Base-by-base conservation (phyloP, 2,329 filamentous ascomycete species). In the Neofusicoccum parvum region DNA sequence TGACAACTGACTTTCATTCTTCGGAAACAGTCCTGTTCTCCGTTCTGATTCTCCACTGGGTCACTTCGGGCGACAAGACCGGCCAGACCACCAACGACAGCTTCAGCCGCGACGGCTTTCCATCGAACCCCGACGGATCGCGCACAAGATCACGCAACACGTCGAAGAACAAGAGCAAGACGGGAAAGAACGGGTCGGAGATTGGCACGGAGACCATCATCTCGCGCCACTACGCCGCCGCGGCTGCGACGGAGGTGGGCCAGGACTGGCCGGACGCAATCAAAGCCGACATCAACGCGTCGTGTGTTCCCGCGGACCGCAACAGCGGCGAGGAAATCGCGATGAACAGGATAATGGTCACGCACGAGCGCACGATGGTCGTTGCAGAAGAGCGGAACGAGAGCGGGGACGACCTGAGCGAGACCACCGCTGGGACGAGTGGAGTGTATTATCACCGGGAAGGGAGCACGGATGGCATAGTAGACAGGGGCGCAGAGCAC, bases 301-400 rank as follows among this genome's bases (percentile, higher is more conserved):
- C 39, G 9, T 59, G 54, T 23, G 54, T 9, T 23, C 14, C 39
- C 2, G 54, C 17, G 1, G 20, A 20, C 17, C 15, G 39, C 3
- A 5, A 1, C 6, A 46, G 41, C 9, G 39, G 23, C 1, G 39
- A 59, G 23, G 39, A 5, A 0, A 59, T 59, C 14, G 54, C 54
- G 54, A 59, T 59, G 39, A 59, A 64, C 3, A 11, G 60, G 20
- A 64, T 64, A 12, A 36, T 64, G n/a, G 48, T 64, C n/a, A 64
- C 60, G 49, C 49, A 54, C 4, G 60, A 53, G 27, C 27, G 50
- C 5, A 39, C 39, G 23, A 43, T 51, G 37, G 60, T 53, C 17
- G 17, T 64, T 6, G 37, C 34, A 4, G 17, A 34, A 7, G 27
- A 48, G 20, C 3, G 36, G 0, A 23, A 12, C n/a, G 36, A 23